phyloP scores from a whole-genome alignment of 1,284 basidiomycete species.

The Heterobasidion annosum region DNA sequence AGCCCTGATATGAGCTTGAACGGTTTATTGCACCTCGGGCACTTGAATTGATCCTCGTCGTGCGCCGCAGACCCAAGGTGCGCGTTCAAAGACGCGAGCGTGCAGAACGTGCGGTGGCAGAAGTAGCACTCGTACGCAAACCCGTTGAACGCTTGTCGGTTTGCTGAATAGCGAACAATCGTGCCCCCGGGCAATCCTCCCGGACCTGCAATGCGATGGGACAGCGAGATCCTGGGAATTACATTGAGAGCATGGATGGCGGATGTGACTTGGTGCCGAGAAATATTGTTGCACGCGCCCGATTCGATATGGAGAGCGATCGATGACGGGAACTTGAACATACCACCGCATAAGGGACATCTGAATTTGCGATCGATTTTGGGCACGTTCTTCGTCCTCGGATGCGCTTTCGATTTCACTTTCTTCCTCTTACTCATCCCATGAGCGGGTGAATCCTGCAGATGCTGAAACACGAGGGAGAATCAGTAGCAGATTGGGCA shows the following conservation, averaged over 20 bases:
- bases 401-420: not conserved
- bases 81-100: conserved; percentile 33
- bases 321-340: conserved; percentile 34
- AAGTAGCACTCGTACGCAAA: conserved; percentile 43
- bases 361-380: conserved; percentile 13
- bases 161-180: conserved; percentile 28
- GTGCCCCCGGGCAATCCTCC: conserved; percentile 24
- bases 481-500: not conserved
- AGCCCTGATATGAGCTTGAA: conserved; percentile 40
- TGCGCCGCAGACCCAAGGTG: conserved; percentile 43
- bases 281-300: conserved; percentile 28
- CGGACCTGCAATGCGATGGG: conserved; percentile 20
- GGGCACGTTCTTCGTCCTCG: too few relatives aligned
- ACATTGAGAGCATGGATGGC: conserved; percentile 22
- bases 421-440: too few relatives aligned
- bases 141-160: conserved; percentile 35
- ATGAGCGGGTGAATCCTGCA: not conserved
- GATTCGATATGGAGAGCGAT: conserved; percentile 38
- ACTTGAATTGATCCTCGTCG: conserved; percentile 32
- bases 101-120: conserved; percentile 31
- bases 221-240: conserved; percentile 25
- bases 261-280: conserved; percentile 24
- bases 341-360: conserved; percentile 31
- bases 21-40: conserved; percentile 29
- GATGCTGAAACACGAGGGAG: not conserved